These are phyloP conservation scores for Malus hybrid DNA, from an alignment of 331 rosid genomes.

Conservation along the genomic window DNA sequence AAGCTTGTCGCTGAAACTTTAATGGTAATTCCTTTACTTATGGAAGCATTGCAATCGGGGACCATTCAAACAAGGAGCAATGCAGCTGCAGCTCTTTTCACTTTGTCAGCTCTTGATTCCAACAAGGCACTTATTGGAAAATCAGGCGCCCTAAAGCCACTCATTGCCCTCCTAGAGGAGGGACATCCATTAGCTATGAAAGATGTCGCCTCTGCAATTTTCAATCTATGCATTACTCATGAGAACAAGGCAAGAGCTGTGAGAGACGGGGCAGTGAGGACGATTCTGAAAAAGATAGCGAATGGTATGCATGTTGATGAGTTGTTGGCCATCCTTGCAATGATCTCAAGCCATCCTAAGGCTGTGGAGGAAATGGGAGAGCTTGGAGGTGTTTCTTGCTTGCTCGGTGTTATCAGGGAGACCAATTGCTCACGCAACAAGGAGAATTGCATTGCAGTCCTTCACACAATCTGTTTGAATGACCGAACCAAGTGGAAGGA, in stretches of 20 bases:
- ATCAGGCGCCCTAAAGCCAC: conserved; percentile 67
- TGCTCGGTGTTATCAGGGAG: conserved; percentile 58
- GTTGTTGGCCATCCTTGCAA: conserved; percentile 66
- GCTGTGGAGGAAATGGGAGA: conserved; percentile 78
- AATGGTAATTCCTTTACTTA: conserved; percentile 57
- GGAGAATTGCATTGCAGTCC: conserved; percentile 74
- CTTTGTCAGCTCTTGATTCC: conserved; percentile 84
- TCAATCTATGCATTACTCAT: conserved; percentile 54
- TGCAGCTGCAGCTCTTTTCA: conserved; percentile 87
- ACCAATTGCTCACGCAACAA: conserved; percentile 62
- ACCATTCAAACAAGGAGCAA: conserved; percentile 77
- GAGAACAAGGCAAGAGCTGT: conserved; percentile 83
- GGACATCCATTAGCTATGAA: conserved; percentile 70
- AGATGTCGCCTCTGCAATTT: conserved; percentile 84
- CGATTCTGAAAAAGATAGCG: conserved; percentile 48
- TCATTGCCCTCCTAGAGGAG: conserved; percentile 68
- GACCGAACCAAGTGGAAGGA: conserved; percentile 79
- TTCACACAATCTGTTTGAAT: conserved; percentile 53
- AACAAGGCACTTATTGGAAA: conserved; percentile 84
- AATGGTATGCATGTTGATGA: conserved; percentile 51
- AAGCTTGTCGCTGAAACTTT: conserved; percentile 76
- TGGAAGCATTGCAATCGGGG: conserved; percentile 61
- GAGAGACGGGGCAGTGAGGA: conserved; percentile 58
- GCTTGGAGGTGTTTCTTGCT: conserved; percentile 59
- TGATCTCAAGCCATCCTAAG: conserved; percentile 62